Evolutionary conservation across 2,329 filamentous ascomycete species (phyloP).

Genomic region (Emmonsia crescens): DNA sequence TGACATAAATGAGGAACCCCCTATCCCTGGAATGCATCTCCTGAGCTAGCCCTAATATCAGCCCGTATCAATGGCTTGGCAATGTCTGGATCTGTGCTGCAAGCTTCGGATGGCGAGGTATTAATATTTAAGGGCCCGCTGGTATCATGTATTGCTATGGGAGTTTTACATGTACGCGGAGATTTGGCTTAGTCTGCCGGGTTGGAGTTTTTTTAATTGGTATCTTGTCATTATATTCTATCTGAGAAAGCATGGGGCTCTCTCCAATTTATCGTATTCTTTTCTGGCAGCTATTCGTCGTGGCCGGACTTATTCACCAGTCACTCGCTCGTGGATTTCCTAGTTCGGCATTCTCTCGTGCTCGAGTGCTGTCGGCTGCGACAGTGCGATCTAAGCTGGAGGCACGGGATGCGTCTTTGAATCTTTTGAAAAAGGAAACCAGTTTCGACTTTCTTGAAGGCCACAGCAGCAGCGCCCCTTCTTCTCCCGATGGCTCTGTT

Average conservation of each 20-base stretch:
- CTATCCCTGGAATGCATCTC: neutral
- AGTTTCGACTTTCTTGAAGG: constrained; percentile 5
- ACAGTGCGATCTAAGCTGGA: neutral
- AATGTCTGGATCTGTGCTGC: neutral
- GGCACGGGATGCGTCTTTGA: neutral
- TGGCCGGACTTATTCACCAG: neutral
- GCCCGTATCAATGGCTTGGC: neutral
- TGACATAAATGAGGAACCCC: neutral
- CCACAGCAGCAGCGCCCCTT: neutral
- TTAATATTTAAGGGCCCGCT: neutral
- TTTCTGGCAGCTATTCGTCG: neutral
- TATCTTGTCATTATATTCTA: neutral
- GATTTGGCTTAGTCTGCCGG: neutral
- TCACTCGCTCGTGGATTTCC: neutral
- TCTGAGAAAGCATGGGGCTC: neutral
- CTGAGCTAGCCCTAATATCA: neutral
- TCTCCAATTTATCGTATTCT: neutral
- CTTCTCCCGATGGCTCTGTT: constrained; percentile 5
- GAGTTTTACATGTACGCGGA: neutral
- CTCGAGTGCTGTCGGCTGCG: constrained; percentile 3
- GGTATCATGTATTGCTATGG: neutral
- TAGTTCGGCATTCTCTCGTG: neutral
- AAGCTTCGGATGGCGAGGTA: neutral
- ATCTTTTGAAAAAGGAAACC: constrained; percentile 3
- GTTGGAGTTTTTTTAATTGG: neutral